These are phyloP conservation scores for Neltuma alba DNA, from an alignment of 306 rosid species.

Conservation along the genomic window DNA sequence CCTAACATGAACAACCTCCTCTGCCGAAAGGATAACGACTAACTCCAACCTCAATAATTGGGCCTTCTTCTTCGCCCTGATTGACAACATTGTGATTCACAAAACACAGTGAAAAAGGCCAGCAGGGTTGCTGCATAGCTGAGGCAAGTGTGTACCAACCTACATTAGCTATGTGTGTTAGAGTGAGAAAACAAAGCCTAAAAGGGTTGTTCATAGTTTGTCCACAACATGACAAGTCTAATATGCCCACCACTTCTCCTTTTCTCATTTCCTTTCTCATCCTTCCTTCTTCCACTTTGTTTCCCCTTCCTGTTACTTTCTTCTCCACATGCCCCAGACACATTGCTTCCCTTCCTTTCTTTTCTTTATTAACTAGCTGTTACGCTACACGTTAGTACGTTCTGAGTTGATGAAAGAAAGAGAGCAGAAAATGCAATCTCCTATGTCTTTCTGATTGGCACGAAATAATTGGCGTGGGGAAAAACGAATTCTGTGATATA, in stretches of 20 bases:
- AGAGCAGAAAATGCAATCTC: too few species aligned
- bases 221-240: conserved; percentile 51
- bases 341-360: not conserved
- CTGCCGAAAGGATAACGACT: too few species aligned
- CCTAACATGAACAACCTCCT: conserved; percentile 26
- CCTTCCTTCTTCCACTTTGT: not conserved
- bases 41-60: conserved; percentile 25
- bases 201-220: conserved; percentile 38
- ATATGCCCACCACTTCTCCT: conserved; percentile 28
- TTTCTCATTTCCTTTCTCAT: not conserved
- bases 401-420: not conserved
- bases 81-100: not conserved
- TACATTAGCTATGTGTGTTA: not conserved
- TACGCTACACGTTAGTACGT: not conserved
- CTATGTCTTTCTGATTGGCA: too few species aligned
- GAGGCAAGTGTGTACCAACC: not conserved
- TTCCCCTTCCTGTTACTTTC: not conserved
- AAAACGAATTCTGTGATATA: not conserved
- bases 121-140: not conserved
- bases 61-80: not conserved
- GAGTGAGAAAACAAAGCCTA: not conserved
- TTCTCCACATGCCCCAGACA: not conserved
- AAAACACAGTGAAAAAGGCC: not conserved
- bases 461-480: too few species aligned
- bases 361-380: not conserved